phyloP scores from a whole-genome alignment of 495 filamentous ascomycete genomes.

The Podospora appendiculata region DNA sequence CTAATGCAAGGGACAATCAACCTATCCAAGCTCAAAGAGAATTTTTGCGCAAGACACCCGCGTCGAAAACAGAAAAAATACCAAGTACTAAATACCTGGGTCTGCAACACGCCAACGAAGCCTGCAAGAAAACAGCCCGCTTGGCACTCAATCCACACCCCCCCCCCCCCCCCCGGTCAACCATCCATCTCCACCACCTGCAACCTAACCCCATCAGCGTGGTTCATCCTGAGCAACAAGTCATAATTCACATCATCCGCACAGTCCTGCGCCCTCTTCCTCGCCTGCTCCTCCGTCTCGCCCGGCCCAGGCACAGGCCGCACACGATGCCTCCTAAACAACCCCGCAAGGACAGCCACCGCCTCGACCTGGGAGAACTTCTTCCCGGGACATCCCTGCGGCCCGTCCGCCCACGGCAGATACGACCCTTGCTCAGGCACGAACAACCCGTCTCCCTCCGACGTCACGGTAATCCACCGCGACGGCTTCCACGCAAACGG shows the following conservation, averaged over 20 bases:
- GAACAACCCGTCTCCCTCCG: constrained; percentile 17
- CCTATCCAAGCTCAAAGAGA: no score
- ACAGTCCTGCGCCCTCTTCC: constrained; percentile 21
- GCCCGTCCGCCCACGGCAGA: constrained; percentile 42
- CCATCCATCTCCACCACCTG: no score
- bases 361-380: constrained; percentile 49
- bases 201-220: constrained; percentile 19
- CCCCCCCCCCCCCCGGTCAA: no score
- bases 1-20: no score
- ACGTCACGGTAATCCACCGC: constrained; percentile 19
- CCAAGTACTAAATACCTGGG: no score
- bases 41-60: no score
- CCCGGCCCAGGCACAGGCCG: constrained; percentile 14
- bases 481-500: constrained; percentile 22
- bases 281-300: constrained; percentile 24
- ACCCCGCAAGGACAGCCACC: constrained; percentile 34
- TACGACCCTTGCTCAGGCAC: constrained; percentile 30
- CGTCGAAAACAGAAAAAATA: no score
- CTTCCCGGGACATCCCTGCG: constrained; percentile 39
- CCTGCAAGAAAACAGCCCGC: no score
- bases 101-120: no score
- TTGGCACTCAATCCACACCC: no score
- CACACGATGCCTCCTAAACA: constrained; percentile 32
- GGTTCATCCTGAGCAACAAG: constrained; percentile 29
- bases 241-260: constrained; percentile 25